Percentiles rank a stretch among this genome's conserved stretches.
phyloP scores from a whole-genome alignment of 352 stramenopile species.

The Phytophthora cajani region DNA sequence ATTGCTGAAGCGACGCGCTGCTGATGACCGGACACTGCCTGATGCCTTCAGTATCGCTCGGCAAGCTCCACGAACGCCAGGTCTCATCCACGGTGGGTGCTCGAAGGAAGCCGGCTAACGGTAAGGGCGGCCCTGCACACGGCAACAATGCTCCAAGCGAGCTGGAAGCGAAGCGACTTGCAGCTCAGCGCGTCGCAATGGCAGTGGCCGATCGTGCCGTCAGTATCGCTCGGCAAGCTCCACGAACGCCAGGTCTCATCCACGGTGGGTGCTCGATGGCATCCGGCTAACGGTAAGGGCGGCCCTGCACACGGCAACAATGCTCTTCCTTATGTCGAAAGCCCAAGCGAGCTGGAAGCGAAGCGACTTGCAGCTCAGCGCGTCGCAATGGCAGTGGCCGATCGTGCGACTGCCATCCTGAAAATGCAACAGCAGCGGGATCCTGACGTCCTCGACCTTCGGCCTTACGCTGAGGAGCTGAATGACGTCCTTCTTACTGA shows the following conservation, averaged over 20 bases:
- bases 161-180: slow-evolving; percentile 40
- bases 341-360: slow-evolving; percentile 30
- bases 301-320: slow-evolving; percentile 43
- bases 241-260: slow-evolving; percentile 10
- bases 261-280: slow-evolving; percentile 7
- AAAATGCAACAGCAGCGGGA: slow-evolving; percentile 48
- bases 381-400: slow-evolving; percentile 41
- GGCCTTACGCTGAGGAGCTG: slow-evolving; percentile 48
- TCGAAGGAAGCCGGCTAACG: slow-evolving; percentile 11
- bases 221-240: slow-evolving; percentile 18
- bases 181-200: slow-evolving; percentile 44
- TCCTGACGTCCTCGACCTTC: slow-evolving; percentile 66
- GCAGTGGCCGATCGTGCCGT: slow-evolving; percentile 48
- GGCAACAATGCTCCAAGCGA: slow-evolving; percentile 51
- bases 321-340: slow-evolving; percentile 35
- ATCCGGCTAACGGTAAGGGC: slow-evolving; percentile 9
- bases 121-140: slow-evolving; percentile 3
- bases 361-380: slow-evolving; percentile 48
- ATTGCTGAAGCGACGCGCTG: slow-evolving; percentile 31
- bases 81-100: slow-evolving; percentile 3
- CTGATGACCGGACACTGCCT: slow-evolving; percentile 3
- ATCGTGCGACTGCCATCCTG: slow-evolving; percentile 60
- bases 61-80: slow-evolving; percentile 17
- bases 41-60: slow-evolving; percentile 24
- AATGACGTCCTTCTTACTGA: slow-evolving; percentile 68